Evolutionary conservation across 2,329 filamentous ascomycete species (phyloP).

Genomic region (Shiraia sp.): DNA sequence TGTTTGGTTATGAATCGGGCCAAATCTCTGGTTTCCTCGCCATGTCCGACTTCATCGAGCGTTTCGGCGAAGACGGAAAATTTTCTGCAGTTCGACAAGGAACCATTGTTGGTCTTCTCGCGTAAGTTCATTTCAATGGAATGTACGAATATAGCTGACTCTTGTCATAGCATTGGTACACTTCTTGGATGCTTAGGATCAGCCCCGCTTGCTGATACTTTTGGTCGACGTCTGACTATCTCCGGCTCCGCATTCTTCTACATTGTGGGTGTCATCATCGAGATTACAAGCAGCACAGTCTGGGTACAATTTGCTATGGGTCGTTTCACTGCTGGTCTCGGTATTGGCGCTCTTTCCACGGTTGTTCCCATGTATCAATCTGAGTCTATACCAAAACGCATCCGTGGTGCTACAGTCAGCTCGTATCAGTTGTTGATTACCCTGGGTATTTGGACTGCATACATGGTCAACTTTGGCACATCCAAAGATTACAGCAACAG

Average conservation of each 20-base stretch:
- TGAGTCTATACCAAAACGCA: slow-evolving; percentile 66
- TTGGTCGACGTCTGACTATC: slow-evolving; percentile 66
- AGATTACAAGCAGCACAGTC: slow-evolving; percentile 60
- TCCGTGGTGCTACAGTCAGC: slow-evolving; percentile 65
- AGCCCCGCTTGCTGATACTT: slow-evolving; percentile 62
- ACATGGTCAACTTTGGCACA: slow-evolving; percentile 64
- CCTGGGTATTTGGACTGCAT: slow-evolving; percentile 63
- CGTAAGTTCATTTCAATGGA: slow-evolving; percentile 20
- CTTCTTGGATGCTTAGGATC: slow-evolving; percentile 69
- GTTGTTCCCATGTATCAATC: slow-evolving; percentile 65
- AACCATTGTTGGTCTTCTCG: slow-evolving; percentile 42
- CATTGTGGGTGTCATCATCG: slow-evolving; percentile 66
- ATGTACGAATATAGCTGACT: background rate
- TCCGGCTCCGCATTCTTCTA: slow-evolving; percentile 65
- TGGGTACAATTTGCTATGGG: slow-evolving; percentile 70
- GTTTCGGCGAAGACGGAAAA: slow-evolving; percentile 38
- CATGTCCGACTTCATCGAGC: slow-evolving; percentile 38
- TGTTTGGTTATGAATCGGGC: slow-evolving; percentile 23
- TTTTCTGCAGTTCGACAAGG: slow-evolving; percentile 41
- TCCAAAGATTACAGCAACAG: slow-evolving; percentile 52
- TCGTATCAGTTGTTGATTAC: slow-evolving; percentile 72
- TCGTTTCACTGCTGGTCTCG: slow-evolving; percentile 66
- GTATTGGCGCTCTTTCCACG: slow-evolving; percentile 67
- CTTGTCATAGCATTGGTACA: slow-evolving; percentile 57
- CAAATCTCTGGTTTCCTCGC: slow-evolving; percentile 35